phyloP scores from a whole-genome alignment of 371 early-diverging fungal genomes.

The Dichotomocladium elegans region DNA sequence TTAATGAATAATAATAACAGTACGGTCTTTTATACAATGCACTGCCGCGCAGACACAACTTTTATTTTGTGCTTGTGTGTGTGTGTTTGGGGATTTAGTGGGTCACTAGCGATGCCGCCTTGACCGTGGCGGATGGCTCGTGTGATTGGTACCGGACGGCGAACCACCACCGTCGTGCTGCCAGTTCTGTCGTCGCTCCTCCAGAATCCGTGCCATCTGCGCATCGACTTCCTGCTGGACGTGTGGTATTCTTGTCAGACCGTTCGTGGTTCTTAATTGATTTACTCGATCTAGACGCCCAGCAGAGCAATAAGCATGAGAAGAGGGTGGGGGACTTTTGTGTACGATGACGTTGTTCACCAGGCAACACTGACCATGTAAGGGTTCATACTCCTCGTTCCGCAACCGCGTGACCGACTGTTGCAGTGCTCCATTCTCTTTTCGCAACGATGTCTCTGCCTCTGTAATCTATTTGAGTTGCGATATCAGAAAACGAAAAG shows the following conservation, averaged over 20 bases:
- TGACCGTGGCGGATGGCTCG: not conserved
- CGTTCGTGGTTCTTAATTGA: constrained; percentile 23
- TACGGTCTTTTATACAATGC: too few species aligned
- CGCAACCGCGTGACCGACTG: constrained; percentile 17
- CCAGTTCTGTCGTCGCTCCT: constrained; percentile 43
- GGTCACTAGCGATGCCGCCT: constrained; percentile 4
- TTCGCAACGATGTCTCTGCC: constrained; percentile 23
- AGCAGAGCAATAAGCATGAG: not conserved
- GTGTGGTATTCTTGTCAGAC: constrained; percentile 35
- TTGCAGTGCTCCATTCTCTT: constrained; percentile 35
- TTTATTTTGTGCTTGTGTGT: too few species aligned
- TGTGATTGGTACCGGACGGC: not conserved
- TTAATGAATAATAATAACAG: not conserved
- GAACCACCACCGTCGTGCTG: constrained; percentile 20
- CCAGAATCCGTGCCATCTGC: constrained; percentile 33
- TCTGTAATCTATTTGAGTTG: constrained; percentile 16
- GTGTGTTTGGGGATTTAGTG: too few species aligned
- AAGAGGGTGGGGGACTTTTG: not conserved
- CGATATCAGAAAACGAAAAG: not conserved
- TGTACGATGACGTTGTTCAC: not conserved
- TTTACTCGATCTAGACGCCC: constrained; percentile 34
- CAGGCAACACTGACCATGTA: constrained; percentile 29
- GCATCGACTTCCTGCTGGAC: constrained; percentile 45
- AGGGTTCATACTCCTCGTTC: constrained; percentile 37
- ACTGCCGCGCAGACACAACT: too few species aligned